These are phyloP conservation scores for Gossypium raimondii DNA, from an alignment of 345 rosid genomes.

Conservation along the genomic window DNA sequence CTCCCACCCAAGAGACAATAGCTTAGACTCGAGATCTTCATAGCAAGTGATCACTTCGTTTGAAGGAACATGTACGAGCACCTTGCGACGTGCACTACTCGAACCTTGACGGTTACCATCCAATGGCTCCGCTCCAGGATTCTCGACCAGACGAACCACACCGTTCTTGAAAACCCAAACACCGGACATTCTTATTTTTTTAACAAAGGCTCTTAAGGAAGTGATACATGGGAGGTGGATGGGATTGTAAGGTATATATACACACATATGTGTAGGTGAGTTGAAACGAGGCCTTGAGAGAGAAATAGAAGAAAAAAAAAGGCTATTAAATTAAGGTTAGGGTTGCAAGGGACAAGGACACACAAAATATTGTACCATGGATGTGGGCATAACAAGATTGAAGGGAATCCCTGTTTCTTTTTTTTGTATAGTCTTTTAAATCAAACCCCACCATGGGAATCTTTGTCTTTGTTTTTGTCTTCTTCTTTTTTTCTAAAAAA, in stretches of 20 bases:
- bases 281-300: neutral
- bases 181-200: conserved; percentile 49
- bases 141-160: conserved; percentile 54
- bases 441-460: conserved; percentile 25
- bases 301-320: neutral
- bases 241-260: conserved; percentile 19
- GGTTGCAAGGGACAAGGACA: conserved; percentile 22
- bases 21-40: conserved; percentile 47
- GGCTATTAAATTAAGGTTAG: neutral
- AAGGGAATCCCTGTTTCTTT: conserved; percentile 27
- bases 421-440: neutral
- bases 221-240: conserved; percentile 13
- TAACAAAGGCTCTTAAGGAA: neutral
- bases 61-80: conserved; percentile 49
- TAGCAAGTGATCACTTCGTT: conserved; percentile 65
- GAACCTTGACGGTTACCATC: conserved; percentile 34
- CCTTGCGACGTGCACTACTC: conserved; percentile 26
- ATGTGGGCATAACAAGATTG: conserved; percentile 32
- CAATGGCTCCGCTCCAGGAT: conserved; percentile 42
- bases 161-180: conserved; percentile 81
- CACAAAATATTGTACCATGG: conserved; percentile 12
- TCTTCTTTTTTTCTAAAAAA: neutral
- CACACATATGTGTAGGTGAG: conserved; percentile 23
- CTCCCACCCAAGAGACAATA: conserved; percentile 70
- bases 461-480: conserved; percentile 24